Evolutionary conservation across 2,329 filamentous ascomycete genomes (phyloP).

Genomic region (Thielaviopsis punctulata): DNA sequence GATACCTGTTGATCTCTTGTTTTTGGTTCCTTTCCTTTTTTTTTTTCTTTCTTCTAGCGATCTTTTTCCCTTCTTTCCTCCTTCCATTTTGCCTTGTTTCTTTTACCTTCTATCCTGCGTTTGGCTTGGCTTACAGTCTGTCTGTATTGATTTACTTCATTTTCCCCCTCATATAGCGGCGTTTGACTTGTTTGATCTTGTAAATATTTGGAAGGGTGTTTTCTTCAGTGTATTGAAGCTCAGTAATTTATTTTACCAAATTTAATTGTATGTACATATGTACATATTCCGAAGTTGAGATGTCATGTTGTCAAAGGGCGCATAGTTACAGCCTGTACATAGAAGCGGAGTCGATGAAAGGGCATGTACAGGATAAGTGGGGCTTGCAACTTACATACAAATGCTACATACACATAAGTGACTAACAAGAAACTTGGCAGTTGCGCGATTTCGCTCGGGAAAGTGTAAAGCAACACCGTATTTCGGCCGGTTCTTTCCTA

Average conservation of each 20-base stretch:
- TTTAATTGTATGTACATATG: too few relatives aligned
- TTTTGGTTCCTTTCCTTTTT: neutral
- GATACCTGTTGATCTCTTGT: conserved; percentile 1
- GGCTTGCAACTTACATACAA: neutral
- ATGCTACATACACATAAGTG: neutral
- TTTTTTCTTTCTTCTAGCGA: conserved; percentile 1
- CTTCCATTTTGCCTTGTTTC: neutral
- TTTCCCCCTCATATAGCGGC: neutral
- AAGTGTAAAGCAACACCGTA: neutral
- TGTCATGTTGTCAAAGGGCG: too few relatives aligned
- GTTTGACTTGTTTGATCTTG: neutral
- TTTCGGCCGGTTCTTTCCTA: neutral
- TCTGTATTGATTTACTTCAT: neutral
- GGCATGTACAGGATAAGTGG: neutral
- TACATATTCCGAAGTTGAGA: too few relatives aligned
- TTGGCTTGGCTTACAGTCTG: neutral
- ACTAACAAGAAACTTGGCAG: neutral
- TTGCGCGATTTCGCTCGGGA: neutral
- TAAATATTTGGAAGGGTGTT: neutral
- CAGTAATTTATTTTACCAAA: neutral
- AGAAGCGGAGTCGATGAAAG: too few relatives aligned
- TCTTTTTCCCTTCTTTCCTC: conserved; percentile 13
- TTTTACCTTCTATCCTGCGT: too few relatives aligned
- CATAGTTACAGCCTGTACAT: too few relatives aligned
- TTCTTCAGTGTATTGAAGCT: neutral